Percentiles rank a stretch among this genome's conserved stretches.
phyloP scores from a whole-genome alignment of 2,329 filamentous ascomycete species.

The Scytalidium sp. region DNA sequence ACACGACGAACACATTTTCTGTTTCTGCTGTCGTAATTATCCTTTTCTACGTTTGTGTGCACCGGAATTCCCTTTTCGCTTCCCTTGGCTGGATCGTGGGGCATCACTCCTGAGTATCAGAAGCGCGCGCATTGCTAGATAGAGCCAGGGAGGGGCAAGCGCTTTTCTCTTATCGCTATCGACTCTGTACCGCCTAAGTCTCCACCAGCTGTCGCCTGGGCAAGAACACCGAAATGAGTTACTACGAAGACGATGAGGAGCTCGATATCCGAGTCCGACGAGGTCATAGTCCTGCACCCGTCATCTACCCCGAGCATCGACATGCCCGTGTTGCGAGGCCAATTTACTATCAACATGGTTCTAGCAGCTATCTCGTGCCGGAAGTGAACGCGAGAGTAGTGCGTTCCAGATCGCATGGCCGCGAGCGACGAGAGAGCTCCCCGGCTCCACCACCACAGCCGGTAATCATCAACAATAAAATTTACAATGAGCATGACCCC shows the following conservation, averaged over 20 bases:
- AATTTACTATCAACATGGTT: constrained; percentile 8
- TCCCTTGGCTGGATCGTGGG: too few relatives aligned
- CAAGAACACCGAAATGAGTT: constrained; percentile 24
- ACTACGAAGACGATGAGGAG: constrained; percentile 53
- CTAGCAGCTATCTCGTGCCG: constrained; percentile 16
- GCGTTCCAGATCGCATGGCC: constrained; percentile 14
- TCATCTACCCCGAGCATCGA: constrained; percentile 34
- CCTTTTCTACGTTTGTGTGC: neutral
- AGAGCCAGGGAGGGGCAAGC: too few relatives aligned
- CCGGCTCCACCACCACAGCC: constrained; percentile 33
- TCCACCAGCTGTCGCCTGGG: constrained; percentile 20
- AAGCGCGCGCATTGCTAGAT: too few relatives aligned
- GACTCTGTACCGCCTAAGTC: too few relatives aligned
- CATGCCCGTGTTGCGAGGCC: constrained; percentile 9
- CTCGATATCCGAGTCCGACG: constrained; percentile 47
- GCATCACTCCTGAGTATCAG: too few relatives aligned
- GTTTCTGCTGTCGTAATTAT: constrained; percentile 1
- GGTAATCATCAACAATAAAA: constrained; percentile 56
- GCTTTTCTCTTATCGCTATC: too few relatives aligned
- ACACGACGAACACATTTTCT: constrained; percentile 25
- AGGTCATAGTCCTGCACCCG: constrained; percentile 29
- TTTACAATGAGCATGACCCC: constrained; percentile 41
- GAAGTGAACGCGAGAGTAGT: constrained; percentile 11
- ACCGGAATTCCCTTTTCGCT: too few relatives aligned
- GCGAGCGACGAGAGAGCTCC: constrained; percentile 7